Evolutionary conservation across 225 moss, liverwort and hornwort genomes (phyloP).

Genomic region (Ulota crispa): DNA sequence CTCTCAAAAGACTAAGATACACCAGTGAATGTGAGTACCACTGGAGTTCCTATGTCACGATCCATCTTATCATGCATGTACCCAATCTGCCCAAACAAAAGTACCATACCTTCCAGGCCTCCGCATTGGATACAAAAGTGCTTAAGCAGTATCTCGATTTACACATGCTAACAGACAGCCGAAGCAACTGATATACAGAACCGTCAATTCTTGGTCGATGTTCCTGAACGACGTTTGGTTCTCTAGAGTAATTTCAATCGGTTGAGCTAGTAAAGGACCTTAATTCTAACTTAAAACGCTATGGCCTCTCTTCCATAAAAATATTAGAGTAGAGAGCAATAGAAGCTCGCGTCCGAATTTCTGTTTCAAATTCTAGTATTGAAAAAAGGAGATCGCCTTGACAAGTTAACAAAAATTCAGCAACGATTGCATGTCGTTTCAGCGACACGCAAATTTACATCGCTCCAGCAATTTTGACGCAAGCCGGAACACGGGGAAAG

Average conservation of each 20-base stretch:
- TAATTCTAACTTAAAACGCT: not conserved
- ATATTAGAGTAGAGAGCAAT: not conserved
- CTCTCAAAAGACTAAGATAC: not conserved
- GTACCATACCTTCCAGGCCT: not conserved
- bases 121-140: not conserved
- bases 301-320: not conserved
- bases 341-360: not conserved
- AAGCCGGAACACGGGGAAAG: not conserved
- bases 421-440: not conserved
- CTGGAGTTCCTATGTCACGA: not conserved
- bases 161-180: not conserved
- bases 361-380: not conserved
- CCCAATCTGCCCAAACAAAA: not conserved
- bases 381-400: not conserved
- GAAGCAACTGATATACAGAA: not conserved
- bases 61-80: not conserved
- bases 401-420: not conserved
- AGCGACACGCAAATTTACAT: slow-evolving; percentile 5
- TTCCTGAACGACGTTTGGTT: not conserved
- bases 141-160: not conserved
- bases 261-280: not conserved
- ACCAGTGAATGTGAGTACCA: not conserved
- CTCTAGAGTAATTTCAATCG: not conserved
- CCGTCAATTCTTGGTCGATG: not conserved
- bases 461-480: not conserved